A percentile compares a stretch with the other conserved stretches of the same genome.
These are phyloP conservation scores for Chrysopogon serrulatus DNA, from an alignment of 176 grass and related monocot genomes.

Conservation along the genomic window DNA sequence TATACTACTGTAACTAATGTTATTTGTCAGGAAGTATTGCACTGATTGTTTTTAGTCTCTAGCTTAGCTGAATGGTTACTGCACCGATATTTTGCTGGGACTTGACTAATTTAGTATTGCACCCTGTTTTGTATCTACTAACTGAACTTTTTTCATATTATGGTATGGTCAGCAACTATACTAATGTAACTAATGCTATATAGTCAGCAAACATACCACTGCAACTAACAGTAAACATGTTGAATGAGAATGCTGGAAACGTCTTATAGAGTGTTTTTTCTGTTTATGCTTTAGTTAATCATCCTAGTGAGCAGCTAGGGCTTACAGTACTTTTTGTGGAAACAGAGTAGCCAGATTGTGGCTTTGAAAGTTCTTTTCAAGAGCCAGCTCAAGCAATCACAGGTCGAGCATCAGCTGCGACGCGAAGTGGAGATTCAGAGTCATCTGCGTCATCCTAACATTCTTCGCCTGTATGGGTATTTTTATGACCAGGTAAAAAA, in stretches of 20 bases:
- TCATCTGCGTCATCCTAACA: conserved; percentile 77
- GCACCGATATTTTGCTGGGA: not conserved
- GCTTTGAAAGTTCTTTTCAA: conserved; percentile 98
- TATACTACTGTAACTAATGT: not conserved
- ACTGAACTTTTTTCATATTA: not conserved
- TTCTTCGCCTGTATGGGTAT: conserved; percentile 85
- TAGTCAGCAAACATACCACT: not conserved
- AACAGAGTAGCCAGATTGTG: conserved; percentile 82
- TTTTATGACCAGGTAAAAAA: conserved; percentile 85
- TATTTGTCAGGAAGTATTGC: not conserved
- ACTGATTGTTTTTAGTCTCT: not conserved
- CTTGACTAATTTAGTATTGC: not conserved
- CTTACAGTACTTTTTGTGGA: conserved; percentile 12
- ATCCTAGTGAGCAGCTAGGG: not conserved
- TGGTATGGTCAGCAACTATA: not conserved
- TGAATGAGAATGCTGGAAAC: not conserved
- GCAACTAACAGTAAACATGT: not conserved
- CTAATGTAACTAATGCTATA: too few species aligned
- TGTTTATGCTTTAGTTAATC: not conserved
- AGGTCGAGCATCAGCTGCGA: conserved; percentile 82
- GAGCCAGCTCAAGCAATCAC: conserved; percentile 86
- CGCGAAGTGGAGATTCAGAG: conserved; percentile 94
- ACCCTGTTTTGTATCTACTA: not conserved
- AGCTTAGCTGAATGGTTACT: not conserved
- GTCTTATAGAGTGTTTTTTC: not conserved